phyloP scores from a whole-genome alignment of 163 green algal genomes.

The Coccomyxa subellipsoidea region DNA sequence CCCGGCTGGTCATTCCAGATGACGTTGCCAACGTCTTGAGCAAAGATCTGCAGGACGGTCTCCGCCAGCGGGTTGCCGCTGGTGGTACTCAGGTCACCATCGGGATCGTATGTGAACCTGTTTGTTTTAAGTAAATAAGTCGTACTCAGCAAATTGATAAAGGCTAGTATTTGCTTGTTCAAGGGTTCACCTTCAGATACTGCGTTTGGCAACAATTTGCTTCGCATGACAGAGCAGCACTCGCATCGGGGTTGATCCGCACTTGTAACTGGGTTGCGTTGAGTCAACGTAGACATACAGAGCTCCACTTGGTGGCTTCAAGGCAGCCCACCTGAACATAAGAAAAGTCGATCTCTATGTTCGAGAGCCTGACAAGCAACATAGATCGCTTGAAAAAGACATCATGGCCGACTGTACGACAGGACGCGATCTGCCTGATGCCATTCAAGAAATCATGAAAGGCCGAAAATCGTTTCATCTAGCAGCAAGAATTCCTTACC shows the following conservation, averaged over 20 bases:
- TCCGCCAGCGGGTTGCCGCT: neutral
- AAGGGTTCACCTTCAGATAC: neutral
- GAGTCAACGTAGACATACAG: neutral
- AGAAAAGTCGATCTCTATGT: neutral
- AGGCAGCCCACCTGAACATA: neutral
- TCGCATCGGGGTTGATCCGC: neutral
- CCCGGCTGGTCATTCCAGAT: slow-evolving; percentile 10
- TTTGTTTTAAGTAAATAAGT: neutral
- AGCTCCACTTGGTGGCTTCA: neutral
- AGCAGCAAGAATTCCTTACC: no score
- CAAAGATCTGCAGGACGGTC: neutral
- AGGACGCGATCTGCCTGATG: no score
- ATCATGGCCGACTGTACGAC: neutral
- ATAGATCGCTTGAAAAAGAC: neutral
- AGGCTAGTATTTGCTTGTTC: neutral
- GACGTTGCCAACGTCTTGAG: neutral
- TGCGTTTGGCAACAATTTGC: neutral
- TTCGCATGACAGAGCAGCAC: neutral
- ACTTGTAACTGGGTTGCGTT: neutral
- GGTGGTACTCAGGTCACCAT: neutral
- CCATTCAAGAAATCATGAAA: no score
- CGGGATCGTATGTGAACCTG: neutral
- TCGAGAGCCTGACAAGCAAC: neutral
- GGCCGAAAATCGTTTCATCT: no score
- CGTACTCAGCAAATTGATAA: no score